These are phyloP conservation scores for Melastoma candidum DNA, from an alignment of 441 rosid species.

Conservation along the genomic window DNA sequence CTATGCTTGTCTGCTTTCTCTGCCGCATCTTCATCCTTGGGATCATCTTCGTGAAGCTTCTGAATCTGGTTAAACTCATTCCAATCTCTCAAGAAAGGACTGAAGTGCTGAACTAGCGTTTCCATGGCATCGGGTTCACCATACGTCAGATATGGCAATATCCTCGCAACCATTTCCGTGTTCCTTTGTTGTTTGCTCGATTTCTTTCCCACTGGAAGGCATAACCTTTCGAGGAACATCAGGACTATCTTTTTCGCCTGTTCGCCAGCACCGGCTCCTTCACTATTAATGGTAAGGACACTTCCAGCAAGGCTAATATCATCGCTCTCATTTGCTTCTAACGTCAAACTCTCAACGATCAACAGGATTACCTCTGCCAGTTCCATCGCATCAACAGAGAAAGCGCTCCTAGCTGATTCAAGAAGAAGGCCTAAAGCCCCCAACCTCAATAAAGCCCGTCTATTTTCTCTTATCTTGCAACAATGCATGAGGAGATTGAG, in stretches of 20 bases:
- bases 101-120: conserved; percentile 92
- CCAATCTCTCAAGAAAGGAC: conserved; percentile 90
- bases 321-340: conserved; percentile 98
- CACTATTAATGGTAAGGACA: conserved; percentile 79
- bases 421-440: conserved; percentile 98
- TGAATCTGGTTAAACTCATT: conserved; percentile 75
- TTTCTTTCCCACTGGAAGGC: conserved; percentile 89
- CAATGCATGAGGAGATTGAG: conserved; percentile 97
- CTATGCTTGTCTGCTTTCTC: conserved; percentile 78
- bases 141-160: conserved; percentile 96
- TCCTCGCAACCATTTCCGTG: conserved; percentile 99
- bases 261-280: conserved; percentile 88
- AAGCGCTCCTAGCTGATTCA: conserved; percentile 98
- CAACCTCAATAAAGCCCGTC: conserved; percentile 73
- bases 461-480: conserved; percentile 96
- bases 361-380: conserved; percentile 99
- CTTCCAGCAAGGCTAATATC: conserved; percentile 71
- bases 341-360: conserved; percentile 93
- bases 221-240: conserved; percentile 95
- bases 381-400: conserved; percentile 99
- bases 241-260: conserved; percentile 99
- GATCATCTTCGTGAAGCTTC: conserved; percentile 64
- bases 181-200: conserved; percentile 99
- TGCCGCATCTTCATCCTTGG: conserved; percentile 64
- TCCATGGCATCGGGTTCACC: conserved; percentile 99